A percentile compares a stretch with the other conserved stretches of the same genome.
Evolutionary conservation across 2,329 filamentous ascomycete genomes (phyloP).

Genomic region (Aureobasidium melanogenum): DNA sequence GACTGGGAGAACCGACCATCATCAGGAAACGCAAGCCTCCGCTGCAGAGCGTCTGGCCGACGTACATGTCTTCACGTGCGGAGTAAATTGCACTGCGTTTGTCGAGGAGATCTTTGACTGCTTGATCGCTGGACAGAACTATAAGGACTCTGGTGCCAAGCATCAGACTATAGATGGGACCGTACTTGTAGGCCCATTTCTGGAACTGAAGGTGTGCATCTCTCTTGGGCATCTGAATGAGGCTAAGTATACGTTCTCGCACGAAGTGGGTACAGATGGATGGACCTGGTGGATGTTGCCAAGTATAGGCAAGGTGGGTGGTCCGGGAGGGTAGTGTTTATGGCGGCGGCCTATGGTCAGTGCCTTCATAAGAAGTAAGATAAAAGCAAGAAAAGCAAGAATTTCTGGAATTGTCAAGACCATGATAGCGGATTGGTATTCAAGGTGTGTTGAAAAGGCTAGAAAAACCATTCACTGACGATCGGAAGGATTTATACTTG

Average conservation of each 20-base stretch:
- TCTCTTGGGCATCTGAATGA: conserved; percentile 31
- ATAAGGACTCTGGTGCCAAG: conserved; percentile 40
- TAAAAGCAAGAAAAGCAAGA: neutral
- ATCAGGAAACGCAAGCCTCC: conserved; percentile 39
- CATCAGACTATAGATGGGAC: conserved; percentile 43
- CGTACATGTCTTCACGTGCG: conserved; percentile 29
- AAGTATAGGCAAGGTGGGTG: conserved; percentile 21
- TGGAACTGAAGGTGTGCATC: conserved; percentile 39
- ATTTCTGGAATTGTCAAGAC: neutral
- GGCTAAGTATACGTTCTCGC: neutral
- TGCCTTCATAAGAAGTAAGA: neutral
- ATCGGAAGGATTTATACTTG: neutral
- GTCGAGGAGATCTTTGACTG: conserved; percentile 42
- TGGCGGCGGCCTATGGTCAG: conserved; percentile 17
- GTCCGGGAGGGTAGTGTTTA: conserved; percentile 19
- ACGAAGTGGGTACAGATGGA: neutral
- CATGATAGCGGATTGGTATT: neutral
- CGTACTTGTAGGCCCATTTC: conserved; percentile 45
- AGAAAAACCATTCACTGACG: no score
- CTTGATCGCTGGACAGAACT: conserved; percentile 37
- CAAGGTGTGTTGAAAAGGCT: neutral
- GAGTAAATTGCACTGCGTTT: conserved; percentile 38
- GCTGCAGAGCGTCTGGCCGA: conserved; percentile 37
- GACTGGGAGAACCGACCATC: conserved; percentile 23
- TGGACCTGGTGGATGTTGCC: conserved; percentile 21